A percentile compares a stretch with the other conserved stretches of the same genome.
phyloP scores from a whole-genome alignment of 2,329 filamentous ascomycete genomes.

The Trichoderma endophyticum region DNA sequence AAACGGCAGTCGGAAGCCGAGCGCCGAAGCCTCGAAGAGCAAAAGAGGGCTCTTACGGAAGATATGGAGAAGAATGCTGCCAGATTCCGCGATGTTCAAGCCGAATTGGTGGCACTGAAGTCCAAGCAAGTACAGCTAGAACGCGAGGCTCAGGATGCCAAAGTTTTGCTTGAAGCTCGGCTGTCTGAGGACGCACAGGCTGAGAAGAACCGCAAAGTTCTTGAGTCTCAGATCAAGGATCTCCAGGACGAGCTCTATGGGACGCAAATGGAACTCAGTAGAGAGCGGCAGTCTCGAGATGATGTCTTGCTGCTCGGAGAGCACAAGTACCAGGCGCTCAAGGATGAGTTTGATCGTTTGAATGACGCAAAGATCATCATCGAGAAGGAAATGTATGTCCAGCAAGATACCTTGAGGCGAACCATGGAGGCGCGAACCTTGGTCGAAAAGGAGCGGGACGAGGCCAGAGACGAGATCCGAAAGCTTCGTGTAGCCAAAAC shows the following conservation, averaged over 20 bases:
- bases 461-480: slow-evolving; percentile 81
- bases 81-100: slow-evolving; percentile 79
- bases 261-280: slow-evolving; percentile 81
- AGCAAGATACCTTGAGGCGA: slow-evolving; percentile 85
- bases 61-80: slow-evolving; percentile 78
- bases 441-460: slow-evolving; percentile 84
- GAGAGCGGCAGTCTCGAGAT: slow-evolving; percentile 88
- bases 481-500: slow-evolving; percentile 79
- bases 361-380: slow-evolving; percentile 97
- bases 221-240: slow-evolving; percentile 83
- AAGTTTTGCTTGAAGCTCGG: slow-evolving; percentile 79
- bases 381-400: slow-evolving; percentile 94
- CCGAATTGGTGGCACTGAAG: slow-evolving; percentile 81
- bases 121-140: slow-evolving; percentile 81
- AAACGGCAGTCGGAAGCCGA: slow-evolving; percentile 80
- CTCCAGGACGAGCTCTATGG: slow-evolving; percentile 83
- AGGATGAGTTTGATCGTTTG: slow-evolving; percentile 79
- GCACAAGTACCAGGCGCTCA: slow-evolving; percentile 78
- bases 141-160: slow-evolving; percentile 85
- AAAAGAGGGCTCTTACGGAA: slow-evolving; percentile 65
- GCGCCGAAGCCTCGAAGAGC: slow-evolving; percentile 71
- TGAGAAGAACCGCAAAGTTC: slow-evolving; percentile 72
- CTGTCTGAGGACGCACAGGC: slow-evolving; percentile 87
- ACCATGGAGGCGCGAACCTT: slow-evolving; percentile 76
- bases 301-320: slow-evolving; percentile 89